phyloP scores from a whole-genome alignment of 2,329 filamentous ascomycete genomes.

The Acrocalymma vagum region DNA sequence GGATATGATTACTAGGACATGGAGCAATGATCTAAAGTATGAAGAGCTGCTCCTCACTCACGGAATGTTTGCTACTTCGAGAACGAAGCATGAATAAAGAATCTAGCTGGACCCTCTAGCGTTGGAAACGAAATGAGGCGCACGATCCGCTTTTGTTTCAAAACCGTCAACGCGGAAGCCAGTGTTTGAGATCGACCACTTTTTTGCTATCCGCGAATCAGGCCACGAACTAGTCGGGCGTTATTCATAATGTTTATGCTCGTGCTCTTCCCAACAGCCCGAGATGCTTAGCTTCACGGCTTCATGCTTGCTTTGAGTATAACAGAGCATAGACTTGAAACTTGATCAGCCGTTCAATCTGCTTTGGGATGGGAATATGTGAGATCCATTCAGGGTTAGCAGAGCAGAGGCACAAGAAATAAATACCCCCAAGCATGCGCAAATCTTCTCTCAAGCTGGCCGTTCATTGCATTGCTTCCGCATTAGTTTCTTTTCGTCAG shows the following conservation, averaged over 20 bases:
- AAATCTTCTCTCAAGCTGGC: no score
- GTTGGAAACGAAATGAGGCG: conserved; percentile 20
- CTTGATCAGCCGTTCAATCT: conserved; percentile 7
- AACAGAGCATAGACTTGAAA: conserved; percentile 8
- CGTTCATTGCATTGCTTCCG: conserved; percentile 5
- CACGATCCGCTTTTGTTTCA: no score
- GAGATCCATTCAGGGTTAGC: no score
- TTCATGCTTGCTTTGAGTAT: conserved; percentile 3
- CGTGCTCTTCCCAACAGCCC: conserved; percentile 3
- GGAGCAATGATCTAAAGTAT: no score
- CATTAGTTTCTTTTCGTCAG: conserved; percentile 3
- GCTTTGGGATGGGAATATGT: no score
- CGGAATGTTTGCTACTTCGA: no score
- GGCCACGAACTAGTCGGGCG: no score
- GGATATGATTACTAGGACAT: no score
- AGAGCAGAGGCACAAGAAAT: conserved; percentile 2
- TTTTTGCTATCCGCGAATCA: no score
- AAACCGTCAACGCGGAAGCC: conserved; percentile 12
- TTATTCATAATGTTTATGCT: conserved; percentile 9
- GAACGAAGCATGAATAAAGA: no score
- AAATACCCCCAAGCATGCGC: conserved; percentile 3
- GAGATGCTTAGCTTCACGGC: conserved; percentile 7
- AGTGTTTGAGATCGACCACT: conserved; percentile 14
- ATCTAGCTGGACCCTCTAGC: no score
- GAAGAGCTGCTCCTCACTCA: no score